Evolutionary conservation across 495 filamentous ascomycete genomes (phyloP).

Genomic region (Parachaetomium inaequale): DNA sequence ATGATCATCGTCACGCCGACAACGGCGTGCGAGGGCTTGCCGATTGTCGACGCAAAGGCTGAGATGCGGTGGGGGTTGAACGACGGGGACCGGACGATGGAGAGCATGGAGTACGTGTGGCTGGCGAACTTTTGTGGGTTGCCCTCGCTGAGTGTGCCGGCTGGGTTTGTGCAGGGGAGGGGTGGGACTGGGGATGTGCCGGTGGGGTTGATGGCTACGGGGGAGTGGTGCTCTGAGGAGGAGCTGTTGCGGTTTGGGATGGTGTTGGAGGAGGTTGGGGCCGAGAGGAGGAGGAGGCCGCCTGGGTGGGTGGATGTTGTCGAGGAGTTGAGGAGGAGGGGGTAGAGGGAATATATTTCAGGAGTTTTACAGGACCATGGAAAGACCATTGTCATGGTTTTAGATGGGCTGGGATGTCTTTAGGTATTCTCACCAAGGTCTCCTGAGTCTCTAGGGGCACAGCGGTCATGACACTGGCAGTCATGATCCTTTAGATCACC

Average conservation of each 20-base stretch:
- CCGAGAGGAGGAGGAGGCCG: conserved; percentile 23
- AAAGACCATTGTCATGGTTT: too few species aligned
- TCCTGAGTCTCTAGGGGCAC: too few species aligned
- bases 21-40: conserved; percentile 68
- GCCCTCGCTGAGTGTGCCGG: conserved; percentile 66
- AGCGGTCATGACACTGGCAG: too few species aligned
- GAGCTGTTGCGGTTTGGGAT: conserved; percentile 65
- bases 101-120: conserved; percentile 83
- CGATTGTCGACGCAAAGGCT: conserved; percentile 44
- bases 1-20: conserved; percentile 75
- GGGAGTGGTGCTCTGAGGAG: conserved; percentile 76
- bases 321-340: conserved; percentile 9
- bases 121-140: conserved; percentile 77
- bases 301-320: conserved; percentile 36
- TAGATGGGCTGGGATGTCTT: background rate
- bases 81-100: conserved; percentile 63
- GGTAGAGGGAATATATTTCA: background rate
- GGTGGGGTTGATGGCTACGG: conserved; percentile 77
- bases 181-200: conserved; percentile 52
- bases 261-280: conserved; percentile 51
- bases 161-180: conserved; percentile 55
- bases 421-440: too few species aligned
- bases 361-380: too few species aligned
- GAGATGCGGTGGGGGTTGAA: conserved; percentile 62
- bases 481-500: too few species aligned